These are phyloP conservation scores for Eucalyptus caleyi DNA, from an alignment of 345 rosid species.

Conservation along the genomic window DNA sequence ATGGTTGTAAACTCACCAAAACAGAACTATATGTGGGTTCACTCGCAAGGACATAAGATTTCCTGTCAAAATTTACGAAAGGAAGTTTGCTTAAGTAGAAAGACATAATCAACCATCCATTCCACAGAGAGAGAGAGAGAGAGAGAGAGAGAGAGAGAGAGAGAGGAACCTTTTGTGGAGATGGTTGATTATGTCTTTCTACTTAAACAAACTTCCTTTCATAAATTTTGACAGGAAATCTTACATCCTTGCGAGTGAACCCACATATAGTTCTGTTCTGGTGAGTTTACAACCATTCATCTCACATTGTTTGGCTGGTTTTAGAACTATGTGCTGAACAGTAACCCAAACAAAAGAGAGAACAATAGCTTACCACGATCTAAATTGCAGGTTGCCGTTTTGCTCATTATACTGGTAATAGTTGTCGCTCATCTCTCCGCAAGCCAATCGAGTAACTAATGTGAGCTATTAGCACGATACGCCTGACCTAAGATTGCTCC, in stretches of 20 bases:
- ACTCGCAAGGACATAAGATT: conserved; percentile 20
- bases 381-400: neutral
- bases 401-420: neutral
- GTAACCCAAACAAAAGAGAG: neutral
- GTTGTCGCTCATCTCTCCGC: neutral
- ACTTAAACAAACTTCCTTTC: neutral
- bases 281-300: neutral
- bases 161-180: neutral
- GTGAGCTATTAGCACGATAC: neutral
- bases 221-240: neutral
- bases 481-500: neutral
- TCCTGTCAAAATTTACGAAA: neutral
- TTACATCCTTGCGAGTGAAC: conserved; percentile 12
- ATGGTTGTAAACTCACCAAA: conserved; percentile 4
- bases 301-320: neutral
- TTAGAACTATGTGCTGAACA: neutral
- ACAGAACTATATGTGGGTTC: conserved; percentile 5
- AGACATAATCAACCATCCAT: neutral
- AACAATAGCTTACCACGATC: neutral
- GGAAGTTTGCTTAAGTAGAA: neutral
- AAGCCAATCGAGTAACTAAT: neutral
- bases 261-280: conserved; percentile 3
- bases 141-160: too few relatives aligned
- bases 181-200: neutral
- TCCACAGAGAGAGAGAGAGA: neutral